Evolutionary conservation across 176 grass and related monocot species (phyloP).

Genomic region (Cocos nucifera): DNA sequence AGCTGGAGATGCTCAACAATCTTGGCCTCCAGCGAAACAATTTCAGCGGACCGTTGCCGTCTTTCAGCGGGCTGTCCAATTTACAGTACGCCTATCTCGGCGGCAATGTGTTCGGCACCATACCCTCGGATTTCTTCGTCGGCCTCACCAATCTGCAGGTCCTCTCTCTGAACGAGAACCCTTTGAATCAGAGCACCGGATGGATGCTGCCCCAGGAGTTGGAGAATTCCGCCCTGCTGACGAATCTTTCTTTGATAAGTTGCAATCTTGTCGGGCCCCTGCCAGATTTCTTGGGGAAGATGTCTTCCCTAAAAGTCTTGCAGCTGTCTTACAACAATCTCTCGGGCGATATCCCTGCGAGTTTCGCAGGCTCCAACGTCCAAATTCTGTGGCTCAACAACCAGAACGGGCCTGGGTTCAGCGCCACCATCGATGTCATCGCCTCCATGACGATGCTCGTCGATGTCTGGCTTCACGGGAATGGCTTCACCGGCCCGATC

Average conservation of each 20-base stretch:
- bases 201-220: constrained; percentile 40
- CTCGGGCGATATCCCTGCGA: constrained; percentile 35
- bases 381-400: constrained; percentile 89
- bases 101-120: constrained; percentile 45
- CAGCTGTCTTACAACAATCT: constrained; percentile 65
- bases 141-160: constrained; percentile 30
- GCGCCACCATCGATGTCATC: constrained; percentile 47
- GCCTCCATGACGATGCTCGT: constrained; percentile 35
- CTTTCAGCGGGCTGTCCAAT: constrained; percentile 37
- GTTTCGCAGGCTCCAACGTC: constrained; percentile 25
- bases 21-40: constrained; percentile 70
- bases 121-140: constrained; percentile 62
- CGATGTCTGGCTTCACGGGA: too few species aligned
- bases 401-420: constrained; percentile 37
- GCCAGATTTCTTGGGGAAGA: constrained; percentile 35
- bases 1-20: constrained; percentile 35
- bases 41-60: constrained; percentile 49
- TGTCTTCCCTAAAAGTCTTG: constrained; percentile 41
- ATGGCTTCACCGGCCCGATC: too few species aligned
- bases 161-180: constrained; percentile 42
- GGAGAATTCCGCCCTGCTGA: constrained; percentile 33
- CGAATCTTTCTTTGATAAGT: constrained; percentile 21
- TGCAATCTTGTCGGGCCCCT: constrained; percentile 45
- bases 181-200: constrained; percentile 34
- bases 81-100: constrained; percentile 57